Base-by-base conservation (phyloP, 163 green algal species). In the Chloromonas sp. region DNA sequence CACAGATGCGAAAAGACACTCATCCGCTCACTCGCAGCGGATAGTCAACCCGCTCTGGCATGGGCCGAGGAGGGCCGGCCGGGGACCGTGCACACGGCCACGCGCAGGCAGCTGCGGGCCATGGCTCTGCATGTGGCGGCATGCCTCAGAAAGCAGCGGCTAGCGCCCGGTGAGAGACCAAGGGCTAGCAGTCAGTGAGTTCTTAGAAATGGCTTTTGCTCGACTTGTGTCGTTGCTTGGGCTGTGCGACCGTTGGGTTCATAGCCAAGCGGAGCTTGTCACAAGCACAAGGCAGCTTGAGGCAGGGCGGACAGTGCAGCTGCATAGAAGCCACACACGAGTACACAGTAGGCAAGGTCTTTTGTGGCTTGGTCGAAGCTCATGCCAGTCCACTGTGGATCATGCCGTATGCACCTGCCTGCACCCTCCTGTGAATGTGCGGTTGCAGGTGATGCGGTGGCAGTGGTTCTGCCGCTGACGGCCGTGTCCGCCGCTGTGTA, bases 381-480 rank as follows among this genome's bases (percentile, higher is more conserved):
- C 36, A 36, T 36, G 36, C 36, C 36, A 36, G 36, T 36, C 36
- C 36, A 36, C 36, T 36, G 36, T 36, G 36, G 36, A 36, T 36
- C 36, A 36, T 36, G 36, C 36, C 36, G 36, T 36, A 36, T 36
- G 36, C 36, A 36, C 36, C 36, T 36, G 36, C 36, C 36, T 36
- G 36, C 36, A 36, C 36, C 36, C 36, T 36, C 36, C 36, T 36
- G 36, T 36, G 36, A 36, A 36, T 36, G 36, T 36, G 36, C 36
- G 36, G 36, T 36, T 83, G 60, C 91, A 95, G 94, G 95, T 0
- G 88, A 90, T 61, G 86, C 89, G 0, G 71, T 98, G 1, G 96
- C 93, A 0, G 91, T 98, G n/a, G 89, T 91, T 84, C 95, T 98
- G 94, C 94, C 96, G 0, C 95, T 98, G 87, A 95, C 88, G 1